Conservation (phyloP, 192 early-diverging fungal genomes). For the Entomortierella chlamydospora region DNA sequence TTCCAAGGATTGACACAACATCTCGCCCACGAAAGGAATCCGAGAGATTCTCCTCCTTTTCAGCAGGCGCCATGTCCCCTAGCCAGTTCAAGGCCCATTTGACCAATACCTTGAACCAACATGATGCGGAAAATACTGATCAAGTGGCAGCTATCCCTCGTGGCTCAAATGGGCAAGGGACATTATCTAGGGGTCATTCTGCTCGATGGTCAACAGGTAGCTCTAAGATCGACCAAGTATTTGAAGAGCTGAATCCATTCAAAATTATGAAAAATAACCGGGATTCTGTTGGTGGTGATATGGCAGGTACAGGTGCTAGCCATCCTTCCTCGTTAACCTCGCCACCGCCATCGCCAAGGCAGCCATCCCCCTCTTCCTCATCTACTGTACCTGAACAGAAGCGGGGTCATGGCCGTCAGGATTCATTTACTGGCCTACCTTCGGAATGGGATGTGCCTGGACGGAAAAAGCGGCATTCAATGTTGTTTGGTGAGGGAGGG, state of each 20-base stretch:
- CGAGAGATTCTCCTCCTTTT: constrained; percentile 9
- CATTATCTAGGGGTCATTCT: constrained; percentile 15
- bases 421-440: constrained; percentile 31
- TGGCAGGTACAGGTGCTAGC: background rate
- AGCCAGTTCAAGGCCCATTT: constrained; percentile 47
- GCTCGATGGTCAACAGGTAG: constrained; percentile 29
- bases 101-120: constrained; percentile 9
- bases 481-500: constrained; percentile 35
- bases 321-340: background rate
- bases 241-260: constrained; percentile 50
- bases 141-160: background rate
- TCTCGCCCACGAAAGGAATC: constrained; percentile 8
- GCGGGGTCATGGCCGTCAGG: constrained; percentile 8
- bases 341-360: background rate
- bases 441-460: constrained; percentile 48
- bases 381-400: background rate
- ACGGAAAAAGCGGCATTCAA: constrained; percentile 37
- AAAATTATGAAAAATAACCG: constrained; percentile 13
- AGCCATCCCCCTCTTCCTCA: constrained; percentile 2
- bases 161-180: background rate
- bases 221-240: constrained; percentile 33
- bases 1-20: constrained; percentile 24
- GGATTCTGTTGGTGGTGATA: background rate
- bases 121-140: background rate
- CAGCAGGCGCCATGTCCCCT: constrained; percentile 35